Base-by-base conservation (phyloP, 768 basidiomycete genomes). In the Mycena epipterygia region DNA sequence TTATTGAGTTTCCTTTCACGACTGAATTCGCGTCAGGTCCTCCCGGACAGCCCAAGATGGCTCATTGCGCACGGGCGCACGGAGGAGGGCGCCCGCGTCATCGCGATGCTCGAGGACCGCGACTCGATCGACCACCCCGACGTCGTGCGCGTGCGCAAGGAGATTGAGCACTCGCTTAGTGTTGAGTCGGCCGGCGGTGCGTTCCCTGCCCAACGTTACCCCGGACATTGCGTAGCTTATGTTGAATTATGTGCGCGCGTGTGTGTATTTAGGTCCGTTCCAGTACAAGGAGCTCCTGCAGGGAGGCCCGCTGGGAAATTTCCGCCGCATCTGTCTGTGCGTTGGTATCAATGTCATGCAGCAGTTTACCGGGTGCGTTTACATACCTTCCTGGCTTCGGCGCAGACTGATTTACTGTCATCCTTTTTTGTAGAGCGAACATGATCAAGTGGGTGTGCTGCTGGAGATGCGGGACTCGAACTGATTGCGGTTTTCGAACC, bases 11-110 rank as follows among this genome's bases (percentile, higher is more conserved):
- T n/a, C n/a, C n/a, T n/a, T n/a, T n/a, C n/a, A n/a, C n/a, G n/a
- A n/a, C n/a, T n/a, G n/a, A n/a, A n/a, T n/a, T n/a, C n/a, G n/a
- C n/a, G n/a, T n/a, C n/a, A n/a, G n/a, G n/a, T n/a, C n/a, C n/a
- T n/a, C n/a, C 83, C 83, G 0, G 83, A 84, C 67, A 82, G 80
- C 21, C 83, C 83, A 3, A 75, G 83, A 3, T 84, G 83, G 83
- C 77, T 82, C n/a, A 77, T 84, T 44, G 81, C 82, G 4, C 81
- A 84, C 59, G 83, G 79, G 3, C 75, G 77, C 35, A 71, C 62
- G 21, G 79, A 82, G 19, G 81, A 84, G 70, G 83, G 80, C 9
- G 75, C 75, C 19, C 77, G 73, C 37, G 79, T 83, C 49, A 79
- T 84, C 16, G 79, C 83, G 6, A 76, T 77, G 74, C 76, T 84